Conservation (phyloP, 371 early-diverging fungal species). For the Rhizopus sp. region DNA sequence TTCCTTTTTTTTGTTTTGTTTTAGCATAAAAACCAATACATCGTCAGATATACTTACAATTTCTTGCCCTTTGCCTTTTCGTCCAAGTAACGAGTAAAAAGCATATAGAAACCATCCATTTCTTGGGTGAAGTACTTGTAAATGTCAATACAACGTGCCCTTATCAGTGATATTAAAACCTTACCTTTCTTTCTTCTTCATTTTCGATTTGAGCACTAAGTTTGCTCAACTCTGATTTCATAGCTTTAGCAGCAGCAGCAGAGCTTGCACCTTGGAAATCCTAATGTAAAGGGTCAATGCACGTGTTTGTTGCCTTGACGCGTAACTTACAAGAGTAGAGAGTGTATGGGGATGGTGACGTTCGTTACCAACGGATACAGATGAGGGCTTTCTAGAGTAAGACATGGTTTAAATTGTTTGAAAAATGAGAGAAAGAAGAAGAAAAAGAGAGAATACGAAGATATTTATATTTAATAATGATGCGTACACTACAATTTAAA, state of each 20-base stretch:
- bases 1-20: slow-evolving; percentile 59
- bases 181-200: slow-evolving; percentile 62
- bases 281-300: slow-evolving; percentile 24
- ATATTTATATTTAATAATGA: slow-evolving; percentile 2
- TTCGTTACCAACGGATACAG: slow-evolving; percentile 30
- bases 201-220: slow-evolving; percentile 53
- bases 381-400: slow-evolving; percentile 40
- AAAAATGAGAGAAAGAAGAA: slow-evolving; percentile 4
- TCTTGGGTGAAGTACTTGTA: slow-evolving; percentile 56
- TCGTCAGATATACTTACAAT: slow-evolving; percentile 65
- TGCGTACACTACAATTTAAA: background rate
- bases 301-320: slow-evolving; percentile 1
- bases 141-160: slow-evolving; percentile 41
- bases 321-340: slow-evolving; percentile 55
- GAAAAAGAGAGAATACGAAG: slow-evolving; percentile 4
- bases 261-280: slow-evolving; percentile 70
- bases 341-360: slow-evolving; percentile 61
- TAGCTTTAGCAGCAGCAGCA: slow-evolving; percentile 68
- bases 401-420: slow-evolving; percentile 18
- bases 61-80: slow-evolving; percentile 82
- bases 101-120: slow-evolving; percentile 92
- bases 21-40: slow-evolving; percentile 2
- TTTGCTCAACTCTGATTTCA: slow-evolving; percentile 63
- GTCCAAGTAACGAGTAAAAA: slow-evolving; percentile 85
- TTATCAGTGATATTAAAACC: slow-evolving; percentile 86